phyloP scores from a whole-genome alignment of 2,329 filamentous ascomycete species.

The Ceratocystis lukuohia region DNA sequence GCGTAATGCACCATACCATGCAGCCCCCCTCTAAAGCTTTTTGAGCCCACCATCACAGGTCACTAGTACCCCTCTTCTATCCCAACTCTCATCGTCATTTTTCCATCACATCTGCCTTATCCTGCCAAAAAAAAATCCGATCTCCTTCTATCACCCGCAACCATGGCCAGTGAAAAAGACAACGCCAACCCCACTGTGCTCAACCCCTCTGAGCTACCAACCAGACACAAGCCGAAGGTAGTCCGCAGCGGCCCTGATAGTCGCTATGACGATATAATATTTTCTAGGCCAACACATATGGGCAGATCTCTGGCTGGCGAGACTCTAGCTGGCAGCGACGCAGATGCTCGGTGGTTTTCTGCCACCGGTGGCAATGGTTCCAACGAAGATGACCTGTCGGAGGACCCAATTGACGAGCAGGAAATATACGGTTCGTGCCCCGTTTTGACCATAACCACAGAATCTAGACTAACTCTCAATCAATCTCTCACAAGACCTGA shows the following conservation, averaged over 20 bases:
- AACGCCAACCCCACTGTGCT: conserved; percentile 93
- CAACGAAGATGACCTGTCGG: conserved; percentile 33
- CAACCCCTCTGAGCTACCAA: conserved; percentile 76
- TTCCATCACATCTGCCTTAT: neutral
- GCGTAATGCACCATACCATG: neutral
- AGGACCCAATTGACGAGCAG: conserved; percentile 79
- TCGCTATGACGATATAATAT: conserved; percentile 35
- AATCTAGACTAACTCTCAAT: neutral
- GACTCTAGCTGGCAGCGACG: neutral
- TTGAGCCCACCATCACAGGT: neutral
- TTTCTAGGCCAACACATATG: conserved; percentile 34
- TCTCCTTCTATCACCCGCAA: neutral
- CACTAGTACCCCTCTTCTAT: neutral
- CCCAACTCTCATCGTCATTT: neutral
- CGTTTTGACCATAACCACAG: neutral
- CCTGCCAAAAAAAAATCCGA: neutral
- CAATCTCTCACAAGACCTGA: conserved; percentile 48
- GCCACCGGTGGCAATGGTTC: conserved; percentile 40
- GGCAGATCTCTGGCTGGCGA: conserved; percentile 25
- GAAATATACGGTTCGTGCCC: conserved; percentile 70
- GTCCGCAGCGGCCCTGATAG: conserved; percentile 36
- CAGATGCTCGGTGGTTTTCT: conserved; percentile 20
- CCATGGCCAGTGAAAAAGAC: conserved; percentile 30
- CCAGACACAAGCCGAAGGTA: conserved; percentile 42
- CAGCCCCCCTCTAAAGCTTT: neutral